Base-by-base conservation (phyloP, 805 yeast species). In the Candida alai region DNA sequence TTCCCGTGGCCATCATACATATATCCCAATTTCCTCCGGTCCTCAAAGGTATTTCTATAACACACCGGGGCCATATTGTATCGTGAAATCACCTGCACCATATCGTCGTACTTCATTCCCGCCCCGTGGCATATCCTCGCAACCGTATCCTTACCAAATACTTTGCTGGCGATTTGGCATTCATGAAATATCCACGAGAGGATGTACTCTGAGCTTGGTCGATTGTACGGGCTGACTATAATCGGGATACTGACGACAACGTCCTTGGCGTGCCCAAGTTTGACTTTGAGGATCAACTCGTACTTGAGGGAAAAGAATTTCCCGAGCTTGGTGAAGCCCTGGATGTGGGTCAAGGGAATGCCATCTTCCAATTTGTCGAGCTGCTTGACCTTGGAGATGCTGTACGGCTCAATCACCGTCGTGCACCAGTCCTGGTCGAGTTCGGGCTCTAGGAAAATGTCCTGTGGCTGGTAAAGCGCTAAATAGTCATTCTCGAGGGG, bases 181-280 rank as follows among this genome's bases (percentile, higher is more conserved):
- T 79, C 81, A 31, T 66, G 62, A 38, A 65, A 43, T 12, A 79
- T 74, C 70, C 81, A 68, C 39, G 63, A 65, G 36, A 78, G 61
- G 9, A 78, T 49, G 37, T 75, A 68, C 21, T 62, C 68, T 26
- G 78, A 60, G 43, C 73, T 65, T 2, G 52, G 43, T 23, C 70
- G 52, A 44, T 75, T 70, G 58, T 70, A 76, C 2, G 80, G 78
- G 18, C 79, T 62, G 0, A 80, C 62, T 1, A 73, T 72, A 4
- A 80, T 54, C 2, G 81, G 83, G 15, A 76, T 64, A 11, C 59
- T 51, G 8, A 74, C 50, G 28, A 67, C 73, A 24, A 77, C 56
- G 37, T 73, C 75, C 42, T 73, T 74, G 3, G 73, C 71, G 24
- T 66, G 72, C 12, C 54, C 52, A 15, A 74, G 48, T 39, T 74